Evolutionary conservation across 345 rosid genomes (phyloP).

Genomic region (Barbarea vulgaris): DNA sequence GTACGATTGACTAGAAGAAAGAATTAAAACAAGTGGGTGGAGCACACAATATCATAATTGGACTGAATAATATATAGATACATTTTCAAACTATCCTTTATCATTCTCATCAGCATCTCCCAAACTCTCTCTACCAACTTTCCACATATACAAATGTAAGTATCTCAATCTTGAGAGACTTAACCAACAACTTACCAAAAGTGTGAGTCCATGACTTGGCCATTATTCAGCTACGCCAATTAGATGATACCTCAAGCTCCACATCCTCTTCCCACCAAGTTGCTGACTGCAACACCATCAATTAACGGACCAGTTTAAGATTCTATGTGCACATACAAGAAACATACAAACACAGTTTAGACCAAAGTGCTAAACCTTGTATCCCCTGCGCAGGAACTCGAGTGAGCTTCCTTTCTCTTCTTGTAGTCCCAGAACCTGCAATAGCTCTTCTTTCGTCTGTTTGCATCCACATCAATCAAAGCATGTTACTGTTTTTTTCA

Average conservation of each 20-base stretch:
- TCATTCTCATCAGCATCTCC: slow-evolving; percentile 19
- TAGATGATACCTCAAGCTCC: slow-evolving; percentile 76
- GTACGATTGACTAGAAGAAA: neutral
- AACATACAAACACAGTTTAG: slow-evolving; percentile 8
- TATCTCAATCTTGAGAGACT: slow-evolving; percentile 13
- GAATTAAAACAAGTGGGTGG: neutral
- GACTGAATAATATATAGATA: slow-evolving; percentile 2
- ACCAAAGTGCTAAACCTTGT: slow-evolving; percentile 58
- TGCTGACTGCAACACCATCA: slow-evolving; percentile 58
- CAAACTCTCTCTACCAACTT: slow-evolving; percentile 20
- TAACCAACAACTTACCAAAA: slow-evolving; percentile 34
- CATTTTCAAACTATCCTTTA: slow-evolving; percentile 18
- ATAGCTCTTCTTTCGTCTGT: slow-evolving; percentile 89
- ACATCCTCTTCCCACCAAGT: slow-evolving; percentile 99
- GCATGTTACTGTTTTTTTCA: slow-evolving; percentile 15
- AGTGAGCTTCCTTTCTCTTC: slow-evolving; percentile 94
- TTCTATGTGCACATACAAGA: slow-evolving; percentile 10
- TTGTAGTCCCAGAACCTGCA: slow-evolving; percentile 85
- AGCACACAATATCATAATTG: neutral
- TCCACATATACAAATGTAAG: slow-evolving; percentile 31
- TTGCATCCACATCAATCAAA: slow-evolving; percentile 31
- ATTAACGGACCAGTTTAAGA: slow-evolving; percentile 2
- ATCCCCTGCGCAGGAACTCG: slow-evolving; percentile 88
- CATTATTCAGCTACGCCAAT: slow-evolving; percentile 72
- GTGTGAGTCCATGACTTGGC: slow-evolving; percentile 18